These are phyloP conservation scores for Penicillium sp. DNA, from an alignment of 2,329 filamentous ascomycete genomes.

Conservation along the genomic window DNA sequence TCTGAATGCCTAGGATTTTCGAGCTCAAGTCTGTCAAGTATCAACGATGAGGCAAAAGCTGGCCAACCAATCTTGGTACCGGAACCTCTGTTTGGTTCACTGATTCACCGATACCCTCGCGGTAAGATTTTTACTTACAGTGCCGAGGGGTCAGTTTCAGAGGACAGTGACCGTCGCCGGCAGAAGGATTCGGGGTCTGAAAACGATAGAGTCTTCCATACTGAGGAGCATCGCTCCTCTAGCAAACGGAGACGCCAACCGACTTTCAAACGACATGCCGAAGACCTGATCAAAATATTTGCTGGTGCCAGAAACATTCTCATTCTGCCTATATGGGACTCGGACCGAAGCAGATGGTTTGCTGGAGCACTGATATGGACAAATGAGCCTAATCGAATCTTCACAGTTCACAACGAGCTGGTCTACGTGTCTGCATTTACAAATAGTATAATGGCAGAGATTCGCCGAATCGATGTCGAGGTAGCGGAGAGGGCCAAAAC, in stretches of 20 bases:
- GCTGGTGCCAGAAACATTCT: conserved; percentile 30
- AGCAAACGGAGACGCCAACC: conserved; percentile 20
- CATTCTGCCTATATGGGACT: conserved; percentile 38
- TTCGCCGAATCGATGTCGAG: conserved; percentile 32
- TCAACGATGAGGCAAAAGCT: conserved; percentile 14
- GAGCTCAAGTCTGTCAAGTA: conserved; percentile 19
- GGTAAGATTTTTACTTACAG: conserved; percentile 34
- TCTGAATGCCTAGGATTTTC: conserved; percentile 24
- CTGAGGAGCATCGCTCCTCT: conserved; percentile 1
- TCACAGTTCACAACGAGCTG: conserved; percentile 32
- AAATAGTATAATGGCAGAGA: conserved; percentile 38
- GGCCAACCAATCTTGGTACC: conserved; percentile 20
- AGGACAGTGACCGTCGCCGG: conserved; percentile 23
- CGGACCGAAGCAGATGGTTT: conserved; percentile 29
- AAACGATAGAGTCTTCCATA: not conserved
- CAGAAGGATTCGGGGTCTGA: conserved; percentile 4
- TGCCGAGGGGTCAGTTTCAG: conserved; percentile 29
- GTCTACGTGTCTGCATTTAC: conserved; percentile 31
- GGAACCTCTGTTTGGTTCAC: conserved; percentile 22
- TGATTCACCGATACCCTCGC: conserved; percentile 31
- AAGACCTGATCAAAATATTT: conserved; percentile 25
- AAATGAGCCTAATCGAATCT: conserved; percentile 28
- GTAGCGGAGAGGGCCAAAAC: conserved; percentile 36
- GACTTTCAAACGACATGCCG: conserved; percentile 22
- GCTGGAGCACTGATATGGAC: conserved; percentile 35